Base-by-base conservation (phyloP, 768 basidiomycete species). In the Suillus paluster region DNA sequence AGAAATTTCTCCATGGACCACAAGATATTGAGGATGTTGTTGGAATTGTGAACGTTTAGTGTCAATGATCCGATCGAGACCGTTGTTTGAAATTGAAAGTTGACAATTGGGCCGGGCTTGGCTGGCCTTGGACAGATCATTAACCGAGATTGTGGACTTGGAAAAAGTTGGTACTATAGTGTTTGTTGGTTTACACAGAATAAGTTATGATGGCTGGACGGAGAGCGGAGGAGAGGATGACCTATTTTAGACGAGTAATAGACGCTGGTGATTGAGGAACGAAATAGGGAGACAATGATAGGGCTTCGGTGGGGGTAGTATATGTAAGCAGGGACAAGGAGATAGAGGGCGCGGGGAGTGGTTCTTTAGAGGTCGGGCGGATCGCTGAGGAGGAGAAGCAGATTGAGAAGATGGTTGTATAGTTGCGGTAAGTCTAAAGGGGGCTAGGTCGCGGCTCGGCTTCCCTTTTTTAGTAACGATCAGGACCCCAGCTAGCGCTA, bases 401-500 rank as follows among this genome's bases (percentile, higher is more conserved):
- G 41, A 34, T 9, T 44, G 58, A 57, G 62, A 48, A 59, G 66
- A 66, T 19, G 21, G 57, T 9, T 21, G 23, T 55, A 58, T 46
- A 27, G 64, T 60, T 63, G 49, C 17, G 14, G 44, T 1, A 21
- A 63, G 55, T 15, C 72, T 62, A 60, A 39, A 74, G 61, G 44
- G 1, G 58, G 58, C 19, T 49, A 65, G 52, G 39, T 58, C 53
- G 66, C 49, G 50, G 23, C 27, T 38, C 21, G 59, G 42, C 61
- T 50, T 54, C 21, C 53, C 19, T 44, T 41, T 61, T 56, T 41
- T 41, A 45, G 61, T 70, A 21, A 50, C 15, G 59, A 60, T 46
- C 44, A 63, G 67, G 73, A 74, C 73, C 73, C 73, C 73, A 60
- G 68, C 27, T 58, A 76, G 66, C 21, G 70, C 46, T 2, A 67